Evolutionary conservation across 192 early-diverging fungal genomes (phyloP).

Genomic region (Backusella westeae): DNA sequence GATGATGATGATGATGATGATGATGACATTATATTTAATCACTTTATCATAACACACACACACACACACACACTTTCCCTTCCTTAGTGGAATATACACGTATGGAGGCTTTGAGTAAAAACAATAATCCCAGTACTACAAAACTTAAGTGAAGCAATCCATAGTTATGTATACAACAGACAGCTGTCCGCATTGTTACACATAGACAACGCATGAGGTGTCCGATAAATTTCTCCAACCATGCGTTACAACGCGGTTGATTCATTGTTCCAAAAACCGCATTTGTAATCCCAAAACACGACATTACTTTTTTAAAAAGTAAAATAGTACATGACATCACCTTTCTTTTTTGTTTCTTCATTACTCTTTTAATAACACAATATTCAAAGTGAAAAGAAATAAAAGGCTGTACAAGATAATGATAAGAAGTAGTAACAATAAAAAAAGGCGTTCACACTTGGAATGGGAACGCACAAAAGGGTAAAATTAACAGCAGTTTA

Average conservation of each 20-base stretch:
- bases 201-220: background rate
- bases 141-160: too few species aligned
- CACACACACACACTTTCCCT: background rate
- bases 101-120: too few species aligned
- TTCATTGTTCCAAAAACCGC: background rate
- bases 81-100: background rate
- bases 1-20: too few species aligned
- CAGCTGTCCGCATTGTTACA: background rate
- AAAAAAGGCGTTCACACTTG: background rate
- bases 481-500: conserved; percentile 8
- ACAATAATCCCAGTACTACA: too few species aligned
- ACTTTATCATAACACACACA: too few species aligned
- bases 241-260: background rate
- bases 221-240: background rate
- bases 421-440: background rate
- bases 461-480: background rate
- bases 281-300: background rate
- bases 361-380: background rate
- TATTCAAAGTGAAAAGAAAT: background rate
- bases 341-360: background rate
- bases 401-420: background rate
- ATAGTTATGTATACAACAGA: background rate
- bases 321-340: background rate
- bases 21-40: too few species aligned
- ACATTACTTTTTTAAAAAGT: background rate